Evolutionary conservation across 768 basidiomycete species (phyloP).

Genomic region (Termitomyces sp.): DNA sequence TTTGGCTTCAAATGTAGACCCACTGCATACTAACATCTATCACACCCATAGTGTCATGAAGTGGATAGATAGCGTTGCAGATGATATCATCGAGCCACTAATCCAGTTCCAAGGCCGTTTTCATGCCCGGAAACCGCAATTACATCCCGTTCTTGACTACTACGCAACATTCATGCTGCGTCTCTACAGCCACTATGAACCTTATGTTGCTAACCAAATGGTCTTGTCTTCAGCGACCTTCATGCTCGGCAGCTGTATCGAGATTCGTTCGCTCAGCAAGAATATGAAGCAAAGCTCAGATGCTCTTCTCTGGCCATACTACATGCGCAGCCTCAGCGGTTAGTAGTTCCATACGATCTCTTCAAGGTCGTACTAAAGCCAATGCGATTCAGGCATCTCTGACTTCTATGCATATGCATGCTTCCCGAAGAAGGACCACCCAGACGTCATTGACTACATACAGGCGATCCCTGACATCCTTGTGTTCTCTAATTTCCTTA

Average conservation of each 20-base stretch:
- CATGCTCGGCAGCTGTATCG: conserved; percentile 13
- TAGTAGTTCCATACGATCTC: not conserved
- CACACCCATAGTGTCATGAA: conserved; percentile 8
- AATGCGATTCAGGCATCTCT: conserved; percentile 3
- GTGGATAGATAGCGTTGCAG: conserved; percentile 14
- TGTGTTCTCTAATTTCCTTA: conserved; percentile 12
- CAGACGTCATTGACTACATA: conserved; percentile 10
- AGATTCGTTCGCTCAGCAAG: conserved; percentile 12
- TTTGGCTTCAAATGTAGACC: too few relatives aligned
- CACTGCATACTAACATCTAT: not conserved
- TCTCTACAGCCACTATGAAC: conserved; percentile 12
- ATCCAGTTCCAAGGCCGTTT: conserved; percentile 10
- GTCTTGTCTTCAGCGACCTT: conserved; percentile 13
- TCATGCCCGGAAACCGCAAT: conserved; percentile 9
- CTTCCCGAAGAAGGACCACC: conserved; percentile 14
- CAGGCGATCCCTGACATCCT: conserved; percentile 14
- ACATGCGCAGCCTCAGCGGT: conserved; percentile 11
- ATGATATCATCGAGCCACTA: conserved; percentile 10
- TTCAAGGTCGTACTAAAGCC: not conserved
- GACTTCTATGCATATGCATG: conserved; percentile 11
- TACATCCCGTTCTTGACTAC: conserved; percentile 11
- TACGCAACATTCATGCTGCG: conserved; percentile 11
- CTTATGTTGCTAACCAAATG: conserved; percentile 11
- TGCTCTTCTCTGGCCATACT: conserved; percentile 14
- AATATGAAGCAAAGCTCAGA: conserved; percentile 1